These are phyloP conservation scores for Kalmusia sp. DNA, from an alignment of 2,329 filamentous ascomycete species.

Conservation along the genomic window DNA sequence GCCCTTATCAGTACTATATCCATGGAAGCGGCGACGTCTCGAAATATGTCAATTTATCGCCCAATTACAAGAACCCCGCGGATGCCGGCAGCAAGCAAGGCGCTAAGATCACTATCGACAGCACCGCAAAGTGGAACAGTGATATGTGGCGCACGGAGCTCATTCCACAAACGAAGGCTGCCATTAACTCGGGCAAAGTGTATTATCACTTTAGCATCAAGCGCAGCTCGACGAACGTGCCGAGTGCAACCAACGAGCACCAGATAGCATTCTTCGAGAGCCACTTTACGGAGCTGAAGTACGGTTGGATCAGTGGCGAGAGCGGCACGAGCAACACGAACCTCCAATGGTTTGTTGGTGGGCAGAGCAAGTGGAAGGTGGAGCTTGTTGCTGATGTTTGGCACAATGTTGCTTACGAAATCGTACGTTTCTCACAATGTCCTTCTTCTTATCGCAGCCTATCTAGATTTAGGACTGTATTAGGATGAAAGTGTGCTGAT, in stretches of 20 bases:
- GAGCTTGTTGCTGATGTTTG: conserved; percentile 69
- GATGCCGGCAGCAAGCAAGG: conserved; percentile 69
- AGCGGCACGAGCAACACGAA: conserved; percentile 59
- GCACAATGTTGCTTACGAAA: conserved; percentile 79
- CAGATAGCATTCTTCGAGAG: conserved; percentile 71
- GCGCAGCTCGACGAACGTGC: conserved; percentile 65
- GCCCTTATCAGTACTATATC: conserved; percentile 78
- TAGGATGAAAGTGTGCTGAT: conserved; percentile 13
- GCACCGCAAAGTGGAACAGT: conserved; percentile 73
- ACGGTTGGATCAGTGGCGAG: conserved; percentile 64
- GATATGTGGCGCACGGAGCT: conserved; percentile 79
- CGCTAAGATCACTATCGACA: conserved; percentile 70
- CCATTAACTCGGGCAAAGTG: conserved; percentile 71
- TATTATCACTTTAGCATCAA: conserved; percentile 77
- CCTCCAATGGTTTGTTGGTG: conserved; percentile 70
- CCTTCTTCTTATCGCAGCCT: background rate
- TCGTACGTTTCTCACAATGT: conserved; percentile 48
- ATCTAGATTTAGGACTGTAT: background rate
- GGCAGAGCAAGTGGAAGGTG: conserved; percentile 67
- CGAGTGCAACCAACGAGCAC: conserved; percentile 69
- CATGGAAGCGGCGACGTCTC: conserved; percentile 66
- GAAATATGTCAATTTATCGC: conserved; percentile 68
- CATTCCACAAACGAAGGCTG: conserved; percentile 72
- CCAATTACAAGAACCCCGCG: conserved; percentile 69
- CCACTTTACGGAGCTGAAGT: conserved; percentile 79